Conservation (phyloP, 169 alveolate genomes). For the Cryptosporidium tyzzeri region DNA sequence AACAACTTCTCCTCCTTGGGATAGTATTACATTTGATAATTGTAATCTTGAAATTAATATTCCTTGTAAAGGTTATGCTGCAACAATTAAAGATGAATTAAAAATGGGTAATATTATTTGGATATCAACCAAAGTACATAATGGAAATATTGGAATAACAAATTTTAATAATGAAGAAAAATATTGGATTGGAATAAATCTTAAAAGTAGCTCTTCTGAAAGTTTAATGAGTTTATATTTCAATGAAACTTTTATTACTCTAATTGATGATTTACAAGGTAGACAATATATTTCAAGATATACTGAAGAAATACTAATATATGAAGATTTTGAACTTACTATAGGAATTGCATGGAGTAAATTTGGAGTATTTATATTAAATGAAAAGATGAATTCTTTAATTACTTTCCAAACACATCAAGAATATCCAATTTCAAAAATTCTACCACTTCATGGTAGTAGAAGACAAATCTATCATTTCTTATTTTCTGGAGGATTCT, state of each 20-base stretch:
- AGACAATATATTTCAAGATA: constrained; percentile 9
- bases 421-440: not conserved
- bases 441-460: constrained; percentile 6
- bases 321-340: constrained; percentile 7
- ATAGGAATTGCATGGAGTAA: constrained; percentile 19
- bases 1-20: constrained; percentile 29
- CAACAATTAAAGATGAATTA: not conserved
- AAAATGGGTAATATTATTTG: constrained; percentile 10
- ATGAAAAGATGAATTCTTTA: not conserved
- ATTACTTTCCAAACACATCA: constrained; percentile 2
- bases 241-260: constrained; percentile 19
- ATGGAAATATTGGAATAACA: not conserved
- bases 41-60: not conserved
- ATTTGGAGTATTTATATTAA: constrained; percentile 12
- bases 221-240: not conserved
- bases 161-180: not conserved
- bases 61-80: constrained; percentile 11
- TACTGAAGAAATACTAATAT: not conserved
- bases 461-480: constrained; percentile 8
- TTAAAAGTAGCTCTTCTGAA: not conserved
- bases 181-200: constrained; percentile 13
- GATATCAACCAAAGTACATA: not conserved
- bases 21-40: constrained; percentile 3
- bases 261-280: not conserved
- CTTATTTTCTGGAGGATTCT: constrained; percentile 4